A percentile compares a stretch with the other conserved stretches of the same genome.
phyloP scores from a whole-genome alignment of 2,329 filamentous ascomycete genomes.

The Cadophora sp. region DNA sequence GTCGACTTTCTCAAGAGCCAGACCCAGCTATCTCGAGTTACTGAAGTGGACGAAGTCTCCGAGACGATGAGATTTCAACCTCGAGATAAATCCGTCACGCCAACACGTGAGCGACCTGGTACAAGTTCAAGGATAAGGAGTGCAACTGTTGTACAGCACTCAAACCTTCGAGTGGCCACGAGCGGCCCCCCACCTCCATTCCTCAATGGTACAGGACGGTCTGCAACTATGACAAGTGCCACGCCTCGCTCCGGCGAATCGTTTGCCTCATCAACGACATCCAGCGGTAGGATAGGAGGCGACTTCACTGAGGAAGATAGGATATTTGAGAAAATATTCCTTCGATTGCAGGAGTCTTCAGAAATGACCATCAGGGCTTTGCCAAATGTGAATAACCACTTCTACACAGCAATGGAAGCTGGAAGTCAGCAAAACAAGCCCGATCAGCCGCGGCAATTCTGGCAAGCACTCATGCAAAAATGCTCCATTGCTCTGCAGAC shows the following conservation, averaged over 20 bases:
- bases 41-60: slow-evolving; percentile 13
- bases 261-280: slow-evolving; percentile 60
- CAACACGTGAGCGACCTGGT: slow-evolving; percentile 57
- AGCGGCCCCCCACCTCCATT: slow-evolving; percentile 58
- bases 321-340: slow-evolving; percentile 82
- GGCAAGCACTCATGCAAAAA: slow-evolving; percentile 74
- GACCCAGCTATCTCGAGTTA: slow-evolving; percentile 1
- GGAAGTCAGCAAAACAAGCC: slow-evolving; percentile 66
- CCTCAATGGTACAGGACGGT: slow-evolving; percentile 57
- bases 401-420: slow-evolving; percentile 67
- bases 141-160: slow-evolving; percentile 44
- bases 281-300: slow-evolving; percentile 45
- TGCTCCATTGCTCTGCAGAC: slow-evolving; percentile 75
- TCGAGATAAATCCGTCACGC: slow-evolving; percentile 60
- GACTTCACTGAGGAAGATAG: slow-evolving; percentile 80
- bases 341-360: slow-evolving; percentile 75
- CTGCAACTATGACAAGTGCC: slow-evolving; percentile 55
- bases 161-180: slow-evolving; percentile 59
- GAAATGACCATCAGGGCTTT: slow-evolving; percentile 76
- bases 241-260: slow-evolving; percentile 86
- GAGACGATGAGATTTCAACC: slow-evolving; percentile 46
- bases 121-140: slow-evolving; percentile 44
- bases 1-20: slow-evolving; percentile 22
- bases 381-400: slow-evolving; percentile 72
- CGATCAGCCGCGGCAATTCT: slow-evolving; percentile 67